Evolutionary conservation across 73 alveolate species (phyloP).

Genomic region (Paramecium sonneborni): DNA sequence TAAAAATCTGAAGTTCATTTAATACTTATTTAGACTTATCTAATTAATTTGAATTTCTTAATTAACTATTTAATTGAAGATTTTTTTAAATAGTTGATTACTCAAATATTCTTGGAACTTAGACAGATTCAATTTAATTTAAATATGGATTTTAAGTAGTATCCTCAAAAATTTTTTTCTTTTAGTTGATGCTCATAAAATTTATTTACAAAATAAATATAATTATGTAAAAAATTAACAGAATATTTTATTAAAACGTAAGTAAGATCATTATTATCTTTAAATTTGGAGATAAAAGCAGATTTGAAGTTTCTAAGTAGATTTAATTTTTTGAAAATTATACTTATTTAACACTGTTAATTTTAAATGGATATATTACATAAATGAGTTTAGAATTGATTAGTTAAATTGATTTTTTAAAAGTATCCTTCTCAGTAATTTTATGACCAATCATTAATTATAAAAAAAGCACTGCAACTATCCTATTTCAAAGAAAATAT

Average conservation of each 20-base stretch:
- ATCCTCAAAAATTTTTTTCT: too few relatives aligned
- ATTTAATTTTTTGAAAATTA: too few relatives aligned
- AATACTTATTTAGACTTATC: not conserved
- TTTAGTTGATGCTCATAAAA: too few relatives aligned
- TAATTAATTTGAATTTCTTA: not conserved
- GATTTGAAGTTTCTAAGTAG: too few relatives aligned
- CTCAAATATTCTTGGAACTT: not conserved
- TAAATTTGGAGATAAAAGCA: too few relatives aligned
- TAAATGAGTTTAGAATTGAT: not conserved
- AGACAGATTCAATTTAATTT: not conserved
- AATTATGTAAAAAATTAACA: not conserved
- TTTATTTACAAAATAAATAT: too few relatives aligned
- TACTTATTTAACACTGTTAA: too few relatives aligned
- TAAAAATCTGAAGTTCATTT: not conserved
- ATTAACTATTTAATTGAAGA: not conserved
- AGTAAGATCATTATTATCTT: too few relatives aligned
- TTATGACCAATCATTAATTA: constrained; percentile 21
- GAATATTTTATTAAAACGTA: not conserved
- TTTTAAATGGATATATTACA: too few relatives aligned
- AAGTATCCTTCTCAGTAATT: not conserved
- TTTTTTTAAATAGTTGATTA: not conserved
- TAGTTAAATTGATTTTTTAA: not conserved
- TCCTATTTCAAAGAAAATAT: constrained; percentile 15
- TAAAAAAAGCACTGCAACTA: not conserved
- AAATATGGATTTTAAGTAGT: not conserved